Evolutionary conservation across 352 stramenopile genomes (phyloP).

Genomic region (Thalassiosira mediterranea): DNA sequence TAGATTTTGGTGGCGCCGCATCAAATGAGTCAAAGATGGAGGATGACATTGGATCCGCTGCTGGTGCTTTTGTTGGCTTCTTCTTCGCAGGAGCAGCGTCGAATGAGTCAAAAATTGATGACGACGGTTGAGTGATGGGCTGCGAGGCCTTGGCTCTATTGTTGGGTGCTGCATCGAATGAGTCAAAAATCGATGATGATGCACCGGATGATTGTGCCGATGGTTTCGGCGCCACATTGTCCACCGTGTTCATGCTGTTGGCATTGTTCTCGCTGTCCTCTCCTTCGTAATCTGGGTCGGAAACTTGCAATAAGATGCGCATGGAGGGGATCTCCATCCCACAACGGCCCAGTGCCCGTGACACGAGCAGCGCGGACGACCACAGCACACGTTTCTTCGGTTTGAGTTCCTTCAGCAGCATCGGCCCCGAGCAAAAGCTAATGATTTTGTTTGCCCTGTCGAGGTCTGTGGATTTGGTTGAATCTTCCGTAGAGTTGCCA

Average conservation of each 20-base stretch:
- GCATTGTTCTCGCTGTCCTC: conserved; percentile 15
- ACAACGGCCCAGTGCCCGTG: conserved; percentile 50
- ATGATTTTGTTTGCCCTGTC: conserved; percentile 69
- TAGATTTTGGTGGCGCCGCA: conserved; percentile 19
- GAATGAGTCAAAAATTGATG: conserved; percentile 78
- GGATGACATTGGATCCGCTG: conserved; percentile 21
- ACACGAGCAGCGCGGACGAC: conserved; percentile 65
- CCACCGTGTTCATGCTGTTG: neutral
- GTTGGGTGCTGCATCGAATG: conserved; percentile 32
- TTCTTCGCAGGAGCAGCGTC: conserved; percentile 49
- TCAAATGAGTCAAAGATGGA: conserved; percentile 78
- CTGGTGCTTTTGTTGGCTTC: conserved; percentile 16
- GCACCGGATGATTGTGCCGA: conserved; percentile 8
- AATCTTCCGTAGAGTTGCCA: conserved; percentile 2
- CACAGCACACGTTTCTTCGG: conserved; percentile 59
- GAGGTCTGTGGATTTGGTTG: conserved; percentile 37
- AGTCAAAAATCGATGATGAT: conserved; percentile 65
- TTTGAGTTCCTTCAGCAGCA: conserved; percentile 71
- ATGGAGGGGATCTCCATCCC: conserved; percentile 75
- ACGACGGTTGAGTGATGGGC: conserved; percentile 7
- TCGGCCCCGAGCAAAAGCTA: conserved; percentile 68
- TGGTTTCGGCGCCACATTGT: conserved; percentile 6
- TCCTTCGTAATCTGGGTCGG: conserved; percentile 34
- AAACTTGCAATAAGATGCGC: conserved; percentile 53
- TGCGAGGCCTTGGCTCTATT: neutral